phyloP scores from a whole-genome alignment of 2,329 filamentous ascomycete species.

The Epichloe amarillans region DNA sequence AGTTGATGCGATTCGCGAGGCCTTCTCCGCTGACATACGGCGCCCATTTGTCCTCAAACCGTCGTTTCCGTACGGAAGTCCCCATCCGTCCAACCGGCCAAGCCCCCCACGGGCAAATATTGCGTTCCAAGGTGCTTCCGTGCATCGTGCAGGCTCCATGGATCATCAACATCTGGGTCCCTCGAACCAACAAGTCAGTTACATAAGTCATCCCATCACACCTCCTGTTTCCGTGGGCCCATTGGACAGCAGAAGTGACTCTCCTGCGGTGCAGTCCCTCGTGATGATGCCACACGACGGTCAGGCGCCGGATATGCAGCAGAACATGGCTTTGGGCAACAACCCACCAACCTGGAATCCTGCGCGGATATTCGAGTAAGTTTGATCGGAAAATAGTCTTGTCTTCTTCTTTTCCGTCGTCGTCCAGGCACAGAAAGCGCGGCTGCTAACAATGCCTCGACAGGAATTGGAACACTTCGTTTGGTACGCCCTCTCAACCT shows the following conservation, averaged over 20 bases:
- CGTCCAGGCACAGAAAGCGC: background rate
- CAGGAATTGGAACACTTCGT: slow-evolving; percentile 92
- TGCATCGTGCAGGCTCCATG: slow-evolving; percentile 34
- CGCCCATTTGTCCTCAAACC: slow-evolving; percentile 84
- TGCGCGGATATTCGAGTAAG: slow-evolving; percentile 79
- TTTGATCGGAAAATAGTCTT: slow-evolving; percentile 11
- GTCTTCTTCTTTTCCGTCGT: no score
- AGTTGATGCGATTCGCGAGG: slow-evolving; percentile 76
- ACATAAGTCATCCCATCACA: slow-evolving; percentile 58
- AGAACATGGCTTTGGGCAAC: slow-evolving; percentile 48
- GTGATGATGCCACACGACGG: slow-evolving; percentile 54
- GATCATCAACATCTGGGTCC: slow-evolving; percentile 39
- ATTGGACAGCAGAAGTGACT: slow-evolving; percentile 65
- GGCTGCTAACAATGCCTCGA: background rate
- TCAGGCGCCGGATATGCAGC: slow-evolving; percentile 36
- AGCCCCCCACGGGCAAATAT: slow-evolving; percentile 46
- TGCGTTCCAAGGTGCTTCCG: slow-evolving; percentile 32
- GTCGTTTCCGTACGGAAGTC: slow-evolving; percentile 76
- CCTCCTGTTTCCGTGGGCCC: slow-evolving; percentile 64
- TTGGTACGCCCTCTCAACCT: slow-evolving; percentile 50
- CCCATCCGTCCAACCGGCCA: slow-evolving; percentile 48
- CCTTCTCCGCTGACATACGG: slow-evolving; percentile 74
- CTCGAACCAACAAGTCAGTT: slow-evolving; percentile 44
- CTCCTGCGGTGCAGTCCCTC: slow-evolving; percentile 57
- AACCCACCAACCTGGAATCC: slow-evolving; percentile 70